phyloP scores from a whole-genome alignment of 768 basidiomycete genomes.

The Coprinellus micaceus region DNA sequence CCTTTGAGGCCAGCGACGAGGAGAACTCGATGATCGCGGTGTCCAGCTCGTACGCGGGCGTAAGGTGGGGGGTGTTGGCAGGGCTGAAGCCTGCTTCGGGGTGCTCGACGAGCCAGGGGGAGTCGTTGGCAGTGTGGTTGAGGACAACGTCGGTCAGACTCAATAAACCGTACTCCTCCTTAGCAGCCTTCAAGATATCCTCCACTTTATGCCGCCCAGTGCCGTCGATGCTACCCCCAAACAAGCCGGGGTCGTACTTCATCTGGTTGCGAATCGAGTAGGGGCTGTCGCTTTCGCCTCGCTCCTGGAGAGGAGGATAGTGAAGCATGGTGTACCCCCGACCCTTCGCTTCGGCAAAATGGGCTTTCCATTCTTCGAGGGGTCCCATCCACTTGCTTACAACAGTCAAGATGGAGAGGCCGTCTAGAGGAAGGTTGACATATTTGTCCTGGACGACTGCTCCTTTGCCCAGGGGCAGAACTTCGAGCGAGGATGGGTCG shows the following conservation, averaged over 20 bases:
- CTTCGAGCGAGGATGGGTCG: constrained; percentile 39
- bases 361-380: constrained; percentile 66
- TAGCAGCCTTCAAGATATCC: constrained; percentile 63
- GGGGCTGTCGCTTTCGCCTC: constrained; percentile 86
- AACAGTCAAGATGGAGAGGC: constrained; percentile 82
- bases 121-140: constrained; percentile 96
- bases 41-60: constrained; percentile 91
- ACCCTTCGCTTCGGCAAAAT: constrained; percentile 80
- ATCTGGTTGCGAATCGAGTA: constrained; percentile 92
- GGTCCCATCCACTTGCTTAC: constrained; percentile 99
- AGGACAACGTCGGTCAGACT: constrained; percentile 94
- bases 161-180: constrained; percentile 83
- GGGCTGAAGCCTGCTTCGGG: constrained; percentile 96
- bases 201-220: constrained; percentile 57
- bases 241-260: constrained; percentile 75
- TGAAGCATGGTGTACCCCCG: constrained; percentile 98
- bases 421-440: constrained; percentile 79
- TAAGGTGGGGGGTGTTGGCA: constrained; percentile 85
- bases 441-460: constrained; percentile 51
- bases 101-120: constrained; percentile 85
- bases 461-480: constrained; percentile 49
- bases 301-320: constrained; percentile 90
- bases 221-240: constrained; percentile 37
- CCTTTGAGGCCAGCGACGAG: constrained; percentile 52
- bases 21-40: constrained; percentile 83